A percentile compares a stretch with the other conserved stretches of the same genome.
Evolutionary conservation across 176 grass and related monocot genomes (phyloP).

Genomic region (Phyllostachys edulis): DNA sequence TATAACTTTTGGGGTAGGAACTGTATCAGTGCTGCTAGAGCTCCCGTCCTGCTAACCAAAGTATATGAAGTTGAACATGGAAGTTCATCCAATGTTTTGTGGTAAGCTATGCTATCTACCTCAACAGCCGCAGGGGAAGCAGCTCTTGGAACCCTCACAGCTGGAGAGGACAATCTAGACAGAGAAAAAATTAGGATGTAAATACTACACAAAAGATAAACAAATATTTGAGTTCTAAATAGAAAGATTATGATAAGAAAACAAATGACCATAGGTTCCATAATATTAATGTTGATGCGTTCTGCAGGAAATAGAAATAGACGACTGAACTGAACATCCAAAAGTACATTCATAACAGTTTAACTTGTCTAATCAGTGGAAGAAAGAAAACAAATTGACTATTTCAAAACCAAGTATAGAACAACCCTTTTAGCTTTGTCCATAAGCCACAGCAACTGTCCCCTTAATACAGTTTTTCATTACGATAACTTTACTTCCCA

Average conservation of each 20-base stretch:
- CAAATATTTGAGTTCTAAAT: neutral
- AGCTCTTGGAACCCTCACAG: conserved; percentile 63
- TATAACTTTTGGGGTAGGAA: conserved; percentile 93
- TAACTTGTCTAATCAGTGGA: neutral
- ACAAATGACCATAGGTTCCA: neutral
- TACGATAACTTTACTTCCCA: neutral
- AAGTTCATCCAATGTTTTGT: conserved; percentile 52
- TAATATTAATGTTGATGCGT: neutral
- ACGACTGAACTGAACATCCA: neutral
- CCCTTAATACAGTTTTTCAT: neutral
- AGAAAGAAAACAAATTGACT: neutral
- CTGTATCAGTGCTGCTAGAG: conserved; percentile 63
- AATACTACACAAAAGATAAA: conserved; percentile 23
- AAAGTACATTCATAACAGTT: neutral
- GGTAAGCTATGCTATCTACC: conserved; percentile 61
- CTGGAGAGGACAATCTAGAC: conserved; percentile 44
- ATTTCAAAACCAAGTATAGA: neutral
- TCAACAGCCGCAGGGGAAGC: conserved; percentile 73
- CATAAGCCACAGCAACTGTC: neutral
- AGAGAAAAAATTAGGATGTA: conserved; percentile 11
- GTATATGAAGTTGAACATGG: conserved; percentile 44
- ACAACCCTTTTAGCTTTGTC: neutral
- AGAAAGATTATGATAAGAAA: conserved; percentile 4
- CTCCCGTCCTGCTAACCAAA: conserved; percentile 70
- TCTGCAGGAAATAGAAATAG: conserved; percentile 19